Base-by-base conservation (phyloP, 371 early-diverging fungal species). In the Gilbertella persicaria region DNA sequence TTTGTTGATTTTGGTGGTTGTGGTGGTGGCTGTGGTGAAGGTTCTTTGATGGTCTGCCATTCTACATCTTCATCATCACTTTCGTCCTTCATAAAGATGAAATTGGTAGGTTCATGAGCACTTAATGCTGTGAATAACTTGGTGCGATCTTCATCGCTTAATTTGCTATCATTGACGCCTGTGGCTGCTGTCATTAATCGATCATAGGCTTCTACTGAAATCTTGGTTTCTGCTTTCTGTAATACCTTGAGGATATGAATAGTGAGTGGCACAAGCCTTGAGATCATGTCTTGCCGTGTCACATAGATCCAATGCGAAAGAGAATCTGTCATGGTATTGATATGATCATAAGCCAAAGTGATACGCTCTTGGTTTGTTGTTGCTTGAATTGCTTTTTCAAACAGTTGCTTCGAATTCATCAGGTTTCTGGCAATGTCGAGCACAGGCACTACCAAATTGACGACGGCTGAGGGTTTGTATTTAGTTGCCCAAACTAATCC, bases 221-320 rank as follows among this genome's bases (percentile, higher is more conserved):
- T 66, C 29, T 64, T 75, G 4, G 67, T 29, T 13, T 71, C 62
- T 1, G 42, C 45, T 17, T 61, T 60, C 4, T 63, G 60, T 7
- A 75, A 35, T 4, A 55, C 48, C 16, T 62, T 40, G 33, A 78
- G 47, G 8, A 69, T 58, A 3, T 19, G 48, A 4, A 41, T 40
- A 0, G 64, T 42, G 21, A 78, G 41, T 3, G 75, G 73, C 4
- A 75, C 45, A 7, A 78, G 44, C 16, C 59, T 55, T 3, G 59
- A 60, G 21, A 78, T 58, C 24, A 75, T 53, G 7, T 70, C 65
- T n/a, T 53, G 39, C 0, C 75, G 68, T 0, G 71, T 75, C 0
- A 75, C 75, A 43, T 65, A 73, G 10, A 73, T 56, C 79, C 79
- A 78, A 10, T 66, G 63, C 1, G 79, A 78, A n/a, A 78, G 38